Evolutionary conservation across 495 filamentous ascomycete genomes (phyloP), one percentile per base, ranked within the genome.

Genomic region (Tuber borchii): DNA sequence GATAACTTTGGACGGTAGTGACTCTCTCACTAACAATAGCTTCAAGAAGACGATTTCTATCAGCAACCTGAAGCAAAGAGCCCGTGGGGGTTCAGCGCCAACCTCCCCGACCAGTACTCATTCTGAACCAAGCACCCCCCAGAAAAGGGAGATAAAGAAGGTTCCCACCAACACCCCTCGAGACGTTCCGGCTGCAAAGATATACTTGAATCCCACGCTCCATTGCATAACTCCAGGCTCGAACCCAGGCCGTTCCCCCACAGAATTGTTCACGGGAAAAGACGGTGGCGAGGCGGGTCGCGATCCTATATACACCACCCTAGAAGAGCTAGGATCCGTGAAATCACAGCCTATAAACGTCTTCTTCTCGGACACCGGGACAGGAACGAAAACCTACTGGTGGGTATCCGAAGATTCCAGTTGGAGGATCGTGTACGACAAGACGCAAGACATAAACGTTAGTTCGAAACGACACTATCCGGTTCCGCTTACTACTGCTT

Each of bases 341-440:
- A 16, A 34, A 5, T 65, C 56, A 8, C 56, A 65, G 26, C 26
- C 56, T 14, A 69, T 79, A 22, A 68, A 45, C 16, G 8, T 79
- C n/a, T 79, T 75, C 39, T 79, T 75, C 70, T 44, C 46, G 48
- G 39, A 20, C 56, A 45, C 2, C 34, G 26, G 61, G 22, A 19
- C 31, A 6, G 48, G 73, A 19, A 72, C 39, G 14, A 75, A 56
- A 43, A 76, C 44, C 1, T 79, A 79, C 44, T 79, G 78, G 78
- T 79, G 78, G 78, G 46, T 79, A n/a, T 79, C 70, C 34, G 78
- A 79, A 20, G 48, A 70, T 6, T 37, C 77, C 6, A 79, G 77
- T 20, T 79, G 78, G 78, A 73, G 56, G 4, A 71, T 75, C 6
- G 73, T 75, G 9, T 79, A 75, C 68, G 73, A 79, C 39, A 31